Evolutionary conservation across 1,284 basidiomycete genomes (phyloP), one percentile per base, ranked within the genome.

Genomic region (Thelephora terrestris): DNA sequence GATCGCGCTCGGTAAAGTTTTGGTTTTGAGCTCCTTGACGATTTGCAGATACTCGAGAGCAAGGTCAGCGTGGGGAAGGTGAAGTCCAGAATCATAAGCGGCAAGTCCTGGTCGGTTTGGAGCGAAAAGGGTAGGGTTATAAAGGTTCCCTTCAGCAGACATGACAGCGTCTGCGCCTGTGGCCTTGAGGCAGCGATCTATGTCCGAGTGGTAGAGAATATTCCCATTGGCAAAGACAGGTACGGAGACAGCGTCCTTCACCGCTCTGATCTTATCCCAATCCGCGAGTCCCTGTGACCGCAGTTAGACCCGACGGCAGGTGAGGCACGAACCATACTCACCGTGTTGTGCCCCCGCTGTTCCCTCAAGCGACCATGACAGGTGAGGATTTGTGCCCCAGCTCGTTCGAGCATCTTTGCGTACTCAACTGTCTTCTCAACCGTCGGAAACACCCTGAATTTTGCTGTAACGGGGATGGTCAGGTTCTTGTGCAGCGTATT

Each of bases 161-260:
- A 98, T 97, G 53, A 98, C 81, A 0, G 84, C 95, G 58, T 97
- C 91, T 3, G 81, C 86, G 2, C 91, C 87, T 0, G 95, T 99
- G 32, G 76, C 74, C 14, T 75, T 73, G 21, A 99, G 66, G 61
- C 92, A 95, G 5, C 73, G 71, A 39, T 76, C 73, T 46, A 94
- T 79, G 63, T 99, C 93, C 21, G 81, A 75, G 43, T 85, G 76
- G 63, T 78, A 92, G 9, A 98, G 77, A 45, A 98, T 80, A 63
- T 98, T 98, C n/a, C 95, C 95, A 63, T 99, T 99, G 0, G 95
- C 94, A 61, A 99, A 90, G 2, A 98, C 93, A 0, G 95, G 95
- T 0, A 98, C 80, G 2, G 78, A 82, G 25, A 97, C 90, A 0
- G 90, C 87, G 57, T 86, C 64, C 52, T 66, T 60, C 27, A 62